These are phyloP conservation scores for Nigrospora osmanthi DNA, from an alignment of 2,329 filamentous ascomycete genomes.

Conservation along the genomic window DNA sequence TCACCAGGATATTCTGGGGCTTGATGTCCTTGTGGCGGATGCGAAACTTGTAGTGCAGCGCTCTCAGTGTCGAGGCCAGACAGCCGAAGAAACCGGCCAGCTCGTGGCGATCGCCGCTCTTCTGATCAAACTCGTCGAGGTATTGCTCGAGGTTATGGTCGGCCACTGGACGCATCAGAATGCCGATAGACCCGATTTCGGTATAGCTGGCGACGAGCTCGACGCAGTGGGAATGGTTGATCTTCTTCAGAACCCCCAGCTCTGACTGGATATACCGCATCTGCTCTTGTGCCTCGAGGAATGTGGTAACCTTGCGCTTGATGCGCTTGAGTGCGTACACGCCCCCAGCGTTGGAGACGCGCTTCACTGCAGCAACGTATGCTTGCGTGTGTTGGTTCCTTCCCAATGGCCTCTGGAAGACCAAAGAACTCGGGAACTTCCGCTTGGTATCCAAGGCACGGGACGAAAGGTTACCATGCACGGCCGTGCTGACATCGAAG, in stretches of 20 bases:
- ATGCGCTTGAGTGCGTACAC: neutral
- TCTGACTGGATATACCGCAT: neutral
- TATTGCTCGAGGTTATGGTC: neutral
- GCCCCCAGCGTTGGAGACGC: no score
- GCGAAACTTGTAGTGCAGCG: neutral
- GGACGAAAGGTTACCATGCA: no score
- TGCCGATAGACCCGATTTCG: neutral
- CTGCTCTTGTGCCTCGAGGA: neutral
- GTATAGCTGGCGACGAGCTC: neutral
- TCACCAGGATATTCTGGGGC: slow-evolving; percentile 61
- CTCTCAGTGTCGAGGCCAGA: slow-evolving; percentile 1
- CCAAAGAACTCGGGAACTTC: no score
- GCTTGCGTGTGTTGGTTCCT: no score
- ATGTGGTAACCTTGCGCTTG: neutral
- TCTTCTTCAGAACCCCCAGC: neutral
- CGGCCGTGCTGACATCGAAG: no score
- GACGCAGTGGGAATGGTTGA: neutral
- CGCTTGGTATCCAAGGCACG: no score
- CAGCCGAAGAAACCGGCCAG: slow-evolving; percentile 18
- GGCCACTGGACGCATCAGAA: neutral
- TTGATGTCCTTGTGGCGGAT: slow-evolving; percentile 21
- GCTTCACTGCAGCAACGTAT: no score
- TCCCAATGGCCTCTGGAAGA: no score
- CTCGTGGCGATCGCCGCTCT: neutral
- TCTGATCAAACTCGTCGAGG: neutral